Evolutionary conservation across 306 rosid genomes (phyloP).

Genomic region (Styphnolobium japonicum): DNA sequence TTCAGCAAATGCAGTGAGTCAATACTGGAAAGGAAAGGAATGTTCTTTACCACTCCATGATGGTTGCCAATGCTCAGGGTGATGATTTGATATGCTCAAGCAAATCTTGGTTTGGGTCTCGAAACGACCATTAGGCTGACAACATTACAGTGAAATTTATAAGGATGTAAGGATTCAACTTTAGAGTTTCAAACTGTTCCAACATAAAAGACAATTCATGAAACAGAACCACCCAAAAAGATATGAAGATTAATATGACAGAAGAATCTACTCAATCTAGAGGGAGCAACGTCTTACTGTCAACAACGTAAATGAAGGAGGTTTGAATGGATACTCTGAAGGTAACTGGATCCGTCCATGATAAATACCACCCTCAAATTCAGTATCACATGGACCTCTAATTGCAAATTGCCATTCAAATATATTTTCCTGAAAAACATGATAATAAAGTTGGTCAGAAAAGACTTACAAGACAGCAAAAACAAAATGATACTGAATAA

Average conservation of each 20-base stretch:
- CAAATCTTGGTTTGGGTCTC: conserved; percentile 88
- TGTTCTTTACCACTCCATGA: conserved; percentile 77
- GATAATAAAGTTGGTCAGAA: background rate
- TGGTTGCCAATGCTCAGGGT: conserved; percentile 95
- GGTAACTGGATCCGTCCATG: conserved; percentile 86
- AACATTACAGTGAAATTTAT: conserved; percentile 11
- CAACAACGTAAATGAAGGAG: conserved; percentile 84
- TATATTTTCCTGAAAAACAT: conserved; percentile 70
- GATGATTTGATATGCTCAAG: conserved; percentile 85
- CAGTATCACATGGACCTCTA: conserved; percentile 67
- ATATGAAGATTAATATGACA: background rate
- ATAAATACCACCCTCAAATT: conserved; percentile 88
- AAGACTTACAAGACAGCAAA: background rate
- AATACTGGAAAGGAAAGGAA: background rate
- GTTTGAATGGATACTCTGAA: conserved; percentile 88
- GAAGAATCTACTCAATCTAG: background rate
- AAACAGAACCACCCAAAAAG: background rate
- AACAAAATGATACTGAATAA: background rate
- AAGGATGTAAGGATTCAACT: conserved; percentile 5
- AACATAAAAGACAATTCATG: background rate
- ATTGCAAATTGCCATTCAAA: conserved; percentile 97
- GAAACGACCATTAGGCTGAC: conserved; percentile 83
- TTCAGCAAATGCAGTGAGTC: background rate
- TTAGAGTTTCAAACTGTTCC: background rate
- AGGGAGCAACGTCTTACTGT: conserved; percentile 41